Conservation (phyloP, 495 filamentous ascomycete species). For the Xylaria castorea region DNA sequence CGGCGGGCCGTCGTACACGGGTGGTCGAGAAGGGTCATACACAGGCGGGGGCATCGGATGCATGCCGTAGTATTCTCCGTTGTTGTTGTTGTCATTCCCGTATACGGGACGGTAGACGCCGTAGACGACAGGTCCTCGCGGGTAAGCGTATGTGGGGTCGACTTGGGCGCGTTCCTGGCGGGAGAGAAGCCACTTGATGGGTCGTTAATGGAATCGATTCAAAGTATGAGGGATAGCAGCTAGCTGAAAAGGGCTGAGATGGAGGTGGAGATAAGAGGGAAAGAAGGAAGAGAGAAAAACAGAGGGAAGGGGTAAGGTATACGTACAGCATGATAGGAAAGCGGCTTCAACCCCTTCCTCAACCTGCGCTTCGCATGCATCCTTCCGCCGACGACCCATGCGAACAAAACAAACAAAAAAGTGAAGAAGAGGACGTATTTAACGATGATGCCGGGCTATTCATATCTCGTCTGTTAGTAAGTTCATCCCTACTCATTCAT, state of each 20-base stretch:
- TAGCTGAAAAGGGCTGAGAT: too few species aligned
- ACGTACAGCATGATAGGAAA: constrained; percentile 72
- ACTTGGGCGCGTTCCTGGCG: constrained; percentile 59
- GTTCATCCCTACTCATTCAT: background rate
- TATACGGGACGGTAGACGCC: constrained; percentile 39
- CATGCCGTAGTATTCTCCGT: constrained; percentile 58
- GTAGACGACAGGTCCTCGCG: constrained; percentile 40
- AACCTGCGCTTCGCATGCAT: constrained; percentile 72
- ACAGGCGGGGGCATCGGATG: constrained; percentile 64
- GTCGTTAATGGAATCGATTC: background rate
- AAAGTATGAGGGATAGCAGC: background rate
- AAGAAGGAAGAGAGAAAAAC: background rate
- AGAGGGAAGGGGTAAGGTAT: background rate
- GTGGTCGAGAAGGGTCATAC: constrained; percentile 55
- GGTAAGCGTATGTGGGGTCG: constrained; percentile 58
- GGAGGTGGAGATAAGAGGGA: background rate
- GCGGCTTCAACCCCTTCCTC: constrained; percentile 63
- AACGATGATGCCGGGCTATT: constrained; percentile 64
- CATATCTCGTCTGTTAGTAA: constrained; percentile 18
- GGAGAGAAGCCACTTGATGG: constrained; percentile 67
- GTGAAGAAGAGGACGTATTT: constrained; percentile 74
- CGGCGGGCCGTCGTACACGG: constrained; percentile 62
- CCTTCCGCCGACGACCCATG: constrained; percentile 64
- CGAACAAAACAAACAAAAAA: constrained; percentile 55
- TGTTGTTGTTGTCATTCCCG: background rate